phyloP scores from a whole-genome alignment of 495 filamentous ascomycete species.

The Penicillium bovifimosum region DNA sequence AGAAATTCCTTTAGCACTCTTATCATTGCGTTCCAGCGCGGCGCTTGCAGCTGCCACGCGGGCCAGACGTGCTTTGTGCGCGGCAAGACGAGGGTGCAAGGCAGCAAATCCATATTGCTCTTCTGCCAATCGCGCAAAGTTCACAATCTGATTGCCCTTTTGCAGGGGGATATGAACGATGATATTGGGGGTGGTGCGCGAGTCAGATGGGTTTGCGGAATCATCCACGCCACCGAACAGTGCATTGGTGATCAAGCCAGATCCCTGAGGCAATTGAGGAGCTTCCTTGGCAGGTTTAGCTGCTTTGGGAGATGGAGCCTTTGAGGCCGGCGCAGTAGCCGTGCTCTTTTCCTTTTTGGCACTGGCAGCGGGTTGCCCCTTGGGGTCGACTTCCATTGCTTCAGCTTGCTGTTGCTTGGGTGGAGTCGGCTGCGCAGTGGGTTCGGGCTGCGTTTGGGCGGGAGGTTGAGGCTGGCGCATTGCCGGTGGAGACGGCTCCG shows the following conservation, averaged over 20 bases:
- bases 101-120: slow-evolving; percentile 93
- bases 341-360: slow-evolving; percentile 37
- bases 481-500: slow-evolving; percentile 19
- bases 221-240: slow-evolving; percentile 53
- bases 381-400: slow-evolving; percentile 38
- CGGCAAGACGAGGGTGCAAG: slow-evolving; percentile 82
- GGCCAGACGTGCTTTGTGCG: slow-evolving; percentile 72
- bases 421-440: slow-evolving; percentile 12
- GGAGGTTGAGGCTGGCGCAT: slow-evolving; percentile 20
- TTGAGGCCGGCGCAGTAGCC: slow-evolving; percentile 48
- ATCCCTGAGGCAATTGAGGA: slow-evolving; percentile 56
- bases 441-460: slow-evolving; percentile 3
- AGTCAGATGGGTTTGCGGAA: slow-evolving; percentile 31
- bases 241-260: slow-evolving; percentile 59
- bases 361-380: slow-evolving; percentile 16
- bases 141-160: slow-evolving; percentile 81
- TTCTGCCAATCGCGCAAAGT: slow-evolving; percentile 90
- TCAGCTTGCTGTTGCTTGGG: slow-evolving; percentile 14
- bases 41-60: slow-evolving; percentile 81
- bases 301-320: slow-evolving; percentile 56
- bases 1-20: slow-evolving; percentile 42
- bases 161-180: slow-evolving; percentile 75
- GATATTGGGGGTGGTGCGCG: slow-evolving; percentile 68
- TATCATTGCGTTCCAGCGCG: slow-evolving; percentile 64
- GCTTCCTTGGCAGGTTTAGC: slow-evolving; percentile 47